Conservation (phyloP, 163 green algal species). For the Trebouxiophyceae sp. region DNA sequence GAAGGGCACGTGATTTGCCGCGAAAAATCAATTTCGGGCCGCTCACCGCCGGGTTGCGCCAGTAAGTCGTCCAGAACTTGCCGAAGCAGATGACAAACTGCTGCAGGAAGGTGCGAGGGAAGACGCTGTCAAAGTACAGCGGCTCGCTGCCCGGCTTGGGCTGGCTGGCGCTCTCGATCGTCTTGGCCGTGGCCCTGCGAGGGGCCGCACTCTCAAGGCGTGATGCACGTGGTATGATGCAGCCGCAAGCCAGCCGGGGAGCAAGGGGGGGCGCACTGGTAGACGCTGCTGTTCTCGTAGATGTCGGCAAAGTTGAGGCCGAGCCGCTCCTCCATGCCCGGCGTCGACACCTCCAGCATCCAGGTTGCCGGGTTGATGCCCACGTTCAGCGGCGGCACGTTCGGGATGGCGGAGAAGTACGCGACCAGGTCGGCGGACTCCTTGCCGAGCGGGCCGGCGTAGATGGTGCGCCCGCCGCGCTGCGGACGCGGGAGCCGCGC, state of each 20-base stretch:
- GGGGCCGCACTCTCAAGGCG: too few species aligned
- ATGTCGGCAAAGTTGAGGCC: constrained; percentile 36
- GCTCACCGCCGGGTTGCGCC: constrained; percentile 28
- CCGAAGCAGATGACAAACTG: constrained; percentile 12
- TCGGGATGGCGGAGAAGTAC: constrained; percentile 56
- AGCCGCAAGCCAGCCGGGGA: too few species aligned
- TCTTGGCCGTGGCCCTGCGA: constrained; percentile 7
- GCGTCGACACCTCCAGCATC: constrained; percentile 42
- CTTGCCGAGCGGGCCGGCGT: constrained; percentile 30
- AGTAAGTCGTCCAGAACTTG: constrained; percentile 33
- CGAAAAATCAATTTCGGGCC: too few species aligned
- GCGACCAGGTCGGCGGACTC: constrained; percentile 44
- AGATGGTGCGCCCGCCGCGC: constrained; percentile 33
- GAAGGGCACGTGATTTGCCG: too few species aligned
- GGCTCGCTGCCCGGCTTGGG: constrained; percentile 7
- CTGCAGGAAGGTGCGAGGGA: background rate
- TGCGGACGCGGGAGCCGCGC: too few species aligned
- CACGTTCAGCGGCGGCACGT: constrained; percentile 18
- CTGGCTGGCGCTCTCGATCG: constrained; percentile 5
- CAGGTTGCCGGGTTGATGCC: constrained; percentile 33
- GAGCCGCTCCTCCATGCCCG: constrained; percentile 22
- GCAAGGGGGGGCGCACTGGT: background rate
- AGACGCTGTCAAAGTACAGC: constrained; percentile 18
- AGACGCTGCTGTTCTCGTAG: constrained; percentile 11
- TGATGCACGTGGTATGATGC: too few species aligned